Conservation (phyloP, 2,329 filamentous ascomycete genomes). For the Paraconiothyrium brasiliense region DNA sequence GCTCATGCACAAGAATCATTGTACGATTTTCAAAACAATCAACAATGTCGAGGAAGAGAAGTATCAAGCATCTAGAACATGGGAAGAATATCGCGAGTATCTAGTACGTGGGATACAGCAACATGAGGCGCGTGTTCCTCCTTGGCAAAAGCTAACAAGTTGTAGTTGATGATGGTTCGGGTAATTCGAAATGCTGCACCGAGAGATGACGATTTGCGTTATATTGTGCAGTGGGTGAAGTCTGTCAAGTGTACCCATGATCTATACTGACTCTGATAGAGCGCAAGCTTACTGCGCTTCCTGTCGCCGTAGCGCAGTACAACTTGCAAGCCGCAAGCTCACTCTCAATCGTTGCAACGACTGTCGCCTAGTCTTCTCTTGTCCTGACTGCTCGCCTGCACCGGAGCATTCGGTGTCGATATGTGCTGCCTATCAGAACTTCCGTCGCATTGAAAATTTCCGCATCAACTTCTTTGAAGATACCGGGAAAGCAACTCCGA, state of each 20-base stretch:
- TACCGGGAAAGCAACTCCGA: slow-evolving; percentile 24
- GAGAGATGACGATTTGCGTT: slow-evolving; percentile 20
- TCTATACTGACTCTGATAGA: slow-evolving; percentile 14
- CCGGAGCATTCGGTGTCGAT: slow-evolving; percentile 20
- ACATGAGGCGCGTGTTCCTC: neutral
- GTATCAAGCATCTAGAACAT: slow-evolving; percentile 24
- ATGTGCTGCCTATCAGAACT: slow-evolving; percentile 21
- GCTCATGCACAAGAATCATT: slow-evolving; percentile 29
- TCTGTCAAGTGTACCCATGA: neutral
- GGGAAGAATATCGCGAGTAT: slow-evolving; percentile 24
- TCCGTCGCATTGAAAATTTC: slow-evolving; percentile 25
- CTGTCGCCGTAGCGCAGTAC: slow-evolving; percentile 26
- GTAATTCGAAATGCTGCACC: slow-evolving; percentile 22
- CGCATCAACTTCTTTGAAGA: slow-evolving; percentile 31
- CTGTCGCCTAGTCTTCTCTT: slow-evolving; percentile 27
- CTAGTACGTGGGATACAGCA: slow-evolving; percentile 18
- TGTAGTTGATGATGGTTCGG: slow-evolving; percentile 22
- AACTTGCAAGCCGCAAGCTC: slow-evolving; percentile 23
- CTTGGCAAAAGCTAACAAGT: neutral
- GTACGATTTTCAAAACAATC: slow-evolving; percentile 26
- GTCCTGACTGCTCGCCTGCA: slow-evolving; percentile 19
- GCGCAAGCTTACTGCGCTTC: slow-evolving; percentile 28
- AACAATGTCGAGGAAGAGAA: slow-evolving; percentile 27
- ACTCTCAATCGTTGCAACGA: slow-evolving; percentile 22
- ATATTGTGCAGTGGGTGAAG: slow-evolving; percentile 28